Base-by-base conservation (phyloP, 768 basidiomycete species). In the Coprinellus micaceus region DNA sequence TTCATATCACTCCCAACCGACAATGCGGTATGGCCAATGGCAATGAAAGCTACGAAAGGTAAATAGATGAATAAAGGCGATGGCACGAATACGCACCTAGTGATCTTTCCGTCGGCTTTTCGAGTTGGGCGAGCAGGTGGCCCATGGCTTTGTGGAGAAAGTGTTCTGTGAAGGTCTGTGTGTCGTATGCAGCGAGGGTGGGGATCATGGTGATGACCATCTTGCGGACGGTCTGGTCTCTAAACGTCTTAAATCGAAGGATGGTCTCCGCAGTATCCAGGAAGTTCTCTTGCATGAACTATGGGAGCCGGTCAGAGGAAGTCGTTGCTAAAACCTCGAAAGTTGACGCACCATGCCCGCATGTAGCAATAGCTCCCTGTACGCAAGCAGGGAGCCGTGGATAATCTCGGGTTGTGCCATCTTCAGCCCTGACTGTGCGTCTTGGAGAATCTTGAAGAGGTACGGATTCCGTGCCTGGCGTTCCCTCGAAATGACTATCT, bases 181-280 rank as follows among this genome's bases (percentile, higher is more conserved):
- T 91, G 66, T 98, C 94, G 69, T 98, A 99, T 2, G 88, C 86
- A 22, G 95, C 96, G 59, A 98, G 83, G 4, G 91, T 91, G 0
- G 97, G 96, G 44, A 99, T 94, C 66, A 99, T 84, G 7, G 91
- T 89, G 65, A 98, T 94, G 58, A 98, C 95, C 76, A 93, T 94
- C 70, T 91, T 90, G 43, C 94, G 86, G 57, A 99, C 89, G 37
- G 93, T 82, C 19, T 82, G 74, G 63, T 99, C 97, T 60, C 92
- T 82, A 67, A 93, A 89, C 9, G 88, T 82, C 69, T 87, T 88
- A 77, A 95, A 97, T 36, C 85, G 82, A 26, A 98, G 77, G 46
- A 98, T 91, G 61, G 91, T 85, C 53, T 98, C 95, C 57, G 92
- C 92, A 6, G 91, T 88, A 61, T 90, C 88, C 44, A 89, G 69